Base-by-base conservation (phyloP, 2,329 filamentous ascomycete species). In the Colletotrichum sojae region DNA sequence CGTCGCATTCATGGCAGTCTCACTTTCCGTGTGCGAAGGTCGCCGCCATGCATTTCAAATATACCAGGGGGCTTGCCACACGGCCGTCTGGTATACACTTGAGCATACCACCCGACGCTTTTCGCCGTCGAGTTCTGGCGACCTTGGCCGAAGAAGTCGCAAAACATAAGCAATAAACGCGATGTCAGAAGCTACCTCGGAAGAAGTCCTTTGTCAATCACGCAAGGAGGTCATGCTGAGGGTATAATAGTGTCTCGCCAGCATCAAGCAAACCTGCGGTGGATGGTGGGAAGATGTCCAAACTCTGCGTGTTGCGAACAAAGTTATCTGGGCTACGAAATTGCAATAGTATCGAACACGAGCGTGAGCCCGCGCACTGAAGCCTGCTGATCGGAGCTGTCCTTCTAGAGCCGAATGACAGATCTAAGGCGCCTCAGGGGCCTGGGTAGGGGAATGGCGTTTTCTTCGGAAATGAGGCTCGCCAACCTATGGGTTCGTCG, bases 381-480 rank as follows among this genome's bases (percentile, higher is more conserved):
- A 31, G 22, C 46, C 54, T 49, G 31, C 57, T 48, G 43, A 48
- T 12, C 25, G n/a, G 31, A 8, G 18, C 10, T 49, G 22, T 20
- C 36, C 36, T 54, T 55, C 16, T 51, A 39, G 49, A 51, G 54
- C 48, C 15, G 55, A 66, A 55, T 66, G 62, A 60, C 49, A 69
- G 43, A 46, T 60, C 18, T 43, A 36, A 31, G n/a, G 49, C 31
- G 62, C 66, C 64, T 60, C 67, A 67, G 25, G 51, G 20, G 25
- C 51, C 62, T 25, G 55, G 36, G 61, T 69, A 49, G 49, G 66
- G 49, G 48, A 60, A 52, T 51, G 63, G 51, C 67, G 62, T 56
- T 39, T 52, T 43, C 39, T 25, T 60, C 43, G 62, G 62, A 69
- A 66, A 66, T 69, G 67, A 69, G 39, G 36, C 31, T 27, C 36